A percentile compares a stretch with the other conserved stretches of the same genome.
Evolutionary conservation across 2,329 filamentous ascomycete genomes (phyloP).

Genomic region (Monilinia fructigena): DNA sequence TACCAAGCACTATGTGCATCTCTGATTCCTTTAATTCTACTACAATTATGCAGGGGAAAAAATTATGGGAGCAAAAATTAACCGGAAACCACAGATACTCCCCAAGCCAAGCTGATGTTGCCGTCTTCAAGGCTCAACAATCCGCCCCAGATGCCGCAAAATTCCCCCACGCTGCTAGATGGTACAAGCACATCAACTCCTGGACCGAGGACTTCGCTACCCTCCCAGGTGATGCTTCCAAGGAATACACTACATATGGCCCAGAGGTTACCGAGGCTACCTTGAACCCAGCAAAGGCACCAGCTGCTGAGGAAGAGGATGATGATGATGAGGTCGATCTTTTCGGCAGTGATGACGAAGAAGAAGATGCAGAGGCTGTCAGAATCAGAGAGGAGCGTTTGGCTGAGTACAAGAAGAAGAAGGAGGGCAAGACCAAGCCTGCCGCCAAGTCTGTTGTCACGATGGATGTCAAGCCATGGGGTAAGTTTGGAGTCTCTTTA

Average conservation of each 20-base stretch:
- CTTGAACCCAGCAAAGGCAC: slow-evolving; percentile 82
- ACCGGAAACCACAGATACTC: slow-evolving; percentile 44
- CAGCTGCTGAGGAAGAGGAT: slow-evolving; percentile 69
- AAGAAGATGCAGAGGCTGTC: slow-evolving; percentile 86
- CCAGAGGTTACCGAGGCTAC: slow-evolving; percentile 76
- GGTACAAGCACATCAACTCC: slow-evolving; percentile 97
- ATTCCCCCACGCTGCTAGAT: slow-evolving; percentile 91
- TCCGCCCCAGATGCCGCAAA: slow-evolving; percentile 74
- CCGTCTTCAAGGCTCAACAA: slow-evolving; percentile 86
- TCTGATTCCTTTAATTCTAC: slow-evolving; percentile 56
- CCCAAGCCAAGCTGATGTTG: slow-evolving; percentile 93
- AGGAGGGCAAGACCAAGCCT: slow-evolving; percentile 87
- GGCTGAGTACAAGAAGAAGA: slow-evolving; percentile 94
- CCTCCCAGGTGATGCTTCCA: slow-evolving; percentile 86
- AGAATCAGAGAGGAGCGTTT: slow-evolving; percentile 84
- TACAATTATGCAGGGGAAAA: slow-evolving; percentile 26
- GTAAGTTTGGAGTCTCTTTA: slow-evolving; percentile 51
- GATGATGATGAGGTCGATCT: slow-evolving; percentile 89
- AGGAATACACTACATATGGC: slow-evolving; percentile 86
- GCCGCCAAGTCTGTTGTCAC: slow-evolving; percentile 96
- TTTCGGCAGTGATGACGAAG: slow-evolving; percentile 91
- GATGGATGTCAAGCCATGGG: slow-evolving; percentile 97
- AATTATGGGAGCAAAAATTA: slow-evolving; percentile 23
- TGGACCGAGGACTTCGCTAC: slow-evolving; percentile 91
- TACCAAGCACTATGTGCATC: slow-evolving; percentile 72